Conservation (phyloP, 2,329 filamentous ascomycete genomes). For the Neofusicoccum sp. region DNA sequence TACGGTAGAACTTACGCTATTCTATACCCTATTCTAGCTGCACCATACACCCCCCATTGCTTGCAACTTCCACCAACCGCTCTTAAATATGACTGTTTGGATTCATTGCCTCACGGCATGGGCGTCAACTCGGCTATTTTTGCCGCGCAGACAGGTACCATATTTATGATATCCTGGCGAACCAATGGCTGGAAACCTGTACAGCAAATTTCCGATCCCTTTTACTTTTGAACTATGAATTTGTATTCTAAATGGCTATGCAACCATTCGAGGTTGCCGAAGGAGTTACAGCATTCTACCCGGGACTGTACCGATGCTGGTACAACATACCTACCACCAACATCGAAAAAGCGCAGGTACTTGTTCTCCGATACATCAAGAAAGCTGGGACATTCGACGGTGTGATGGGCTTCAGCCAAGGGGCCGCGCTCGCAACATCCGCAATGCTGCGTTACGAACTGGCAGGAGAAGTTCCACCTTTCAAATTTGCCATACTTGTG, state of each 20-base stretch:
- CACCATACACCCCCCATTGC: not conserved
- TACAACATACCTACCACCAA: not conserved
- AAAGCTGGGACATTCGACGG: constrained; percentile 37
- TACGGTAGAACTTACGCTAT: not conserved
- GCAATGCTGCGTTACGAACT: constrained; percentile 32
- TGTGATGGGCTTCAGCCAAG: constrained; percentile 40
- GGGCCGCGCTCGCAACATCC: constrained; percentile 35
- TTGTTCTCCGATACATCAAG: constrained; percentile 29
- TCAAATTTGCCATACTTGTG: constrained; percentile 40
- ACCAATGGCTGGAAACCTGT: not conserved
- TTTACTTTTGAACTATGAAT: not conserved
- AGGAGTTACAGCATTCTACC: not conserved
- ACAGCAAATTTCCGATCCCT: not conserved
- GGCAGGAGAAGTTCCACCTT: constrained; percentile 28
- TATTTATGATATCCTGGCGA: too few relatives aligned
- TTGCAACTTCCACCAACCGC: not conserved
- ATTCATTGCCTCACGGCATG: constrained; percentile 40
- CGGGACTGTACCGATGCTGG: constrained; percentile 4
- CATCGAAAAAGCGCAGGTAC: not conserved
- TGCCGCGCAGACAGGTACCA: constrained; percentile 1
- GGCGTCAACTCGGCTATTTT: constrained; percentile 36
- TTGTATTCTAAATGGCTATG: not conserved
- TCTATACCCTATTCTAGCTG: not conserved
- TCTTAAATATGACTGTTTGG: constrained; percentile 15
- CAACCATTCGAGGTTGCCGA: not conserved